Conservation (phyloP, 352 stramenopile species). For the Pythium periplocum region DNA sequence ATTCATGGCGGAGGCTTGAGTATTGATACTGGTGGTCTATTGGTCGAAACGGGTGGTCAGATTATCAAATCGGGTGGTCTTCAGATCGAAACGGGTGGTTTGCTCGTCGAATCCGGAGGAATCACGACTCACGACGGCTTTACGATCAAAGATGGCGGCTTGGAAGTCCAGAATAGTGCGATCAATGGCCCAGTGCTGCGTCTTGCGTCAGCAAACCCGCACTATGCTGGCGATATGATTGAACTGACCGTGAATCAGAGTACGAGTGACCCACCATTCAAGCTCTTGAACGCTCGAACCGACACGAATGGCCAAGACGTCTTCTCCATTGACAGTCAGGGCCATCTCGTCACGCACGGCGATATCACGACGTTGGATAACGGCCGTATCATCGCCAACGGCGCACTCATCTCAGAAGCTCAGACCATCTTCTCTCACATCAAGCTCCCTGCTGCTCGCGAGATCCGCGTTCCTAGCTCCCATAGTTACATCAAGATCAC, state of each 20-base stretch:
- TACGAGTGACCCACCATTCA: slow-evolving; percentile 31
- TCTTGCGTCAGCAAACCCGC: slow-evolving; percentile 34
- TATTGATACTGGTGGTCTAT: no score
- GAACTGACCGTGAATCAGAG: slow-evolving; percentile 33
- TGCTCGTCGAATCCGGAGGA: slow-evolving; percentile 42
- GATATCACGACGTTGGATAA: slow-evolving; percentile 40
- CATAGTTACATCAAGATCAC: slow-evolving; percentile 72
- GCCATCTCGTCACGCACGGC: slow-evolving; percentile 38
- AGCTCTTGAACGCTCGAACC: slow-evolving; percentile 35
- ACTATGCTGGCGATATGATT: slow-evolving; percentile 51
- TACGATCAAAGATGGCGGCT: slow-evolving; percentile 51
- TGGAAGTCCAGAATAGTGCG: slow-evolving; percentile 36
- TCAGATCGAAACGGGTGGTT: slow-evolving; percentile 30
- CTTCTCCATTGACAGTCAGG: slow-evolving; percentile 45
- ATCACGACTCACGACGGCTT: slow-evolving; percentile 57
- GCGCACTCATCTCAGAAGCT: slow-evolving; percentile 41
- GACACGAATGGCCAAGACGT: slow-evolving; percentile 2
- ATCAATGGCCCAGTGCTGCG: slow-evolving; percentile 40
- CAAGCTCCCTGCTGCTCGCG: slow-evolving; percentile 27
- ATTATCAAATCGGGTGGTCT: no score
- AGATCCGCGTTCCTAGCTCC: slow-evolving; percentile 44
- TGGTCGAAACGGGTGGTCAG: no score
- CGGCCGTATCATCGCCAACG: slow-evolving; percentile 42
- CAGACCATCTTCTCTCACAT: slow-evolving; percentile 48
- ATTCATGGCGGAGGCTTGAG: slow-evolving; percentile 27